phyloP scores from a whole-genome alignment of 805 yeast species.

The Teunomyces panamensis region DNA sequence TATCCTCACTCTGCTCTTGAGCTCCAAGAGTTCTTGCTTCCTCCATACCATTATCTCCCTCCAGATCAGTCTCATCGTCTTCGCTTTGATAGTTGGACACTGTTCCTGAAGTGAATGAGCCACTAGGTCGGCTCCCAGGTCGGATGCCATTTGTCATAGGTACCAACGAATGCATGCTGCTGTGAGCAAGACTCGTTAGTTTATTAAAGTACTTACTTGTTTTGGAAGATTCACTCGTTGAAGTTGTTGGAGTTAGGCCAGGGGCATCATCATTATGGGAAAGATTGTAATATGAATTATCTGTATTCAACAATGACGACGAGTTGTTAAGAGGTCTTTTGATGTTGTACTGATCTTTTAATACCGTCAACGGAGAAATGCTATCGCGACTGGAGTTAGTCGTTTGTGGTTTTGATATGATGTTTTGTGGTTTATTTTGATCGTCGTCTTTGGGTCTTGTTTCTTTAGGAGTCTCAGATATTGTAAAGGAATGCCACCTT shows the following conservation, averaged over 20 bases:
- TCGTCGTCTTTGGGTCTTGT: neutral
- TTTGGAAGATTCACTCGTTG: neutral
- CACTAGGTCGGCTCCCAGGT: neutral
- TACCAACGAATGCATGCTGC: conserved; percentile 15
- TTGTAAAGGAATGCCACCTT: conserved; percentile 11
- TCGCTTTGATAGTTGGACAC: conserved; percentile 23
- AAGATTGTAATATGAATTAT: conserved; percentile 16
- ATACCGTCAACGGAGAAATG: conserved; percentile 26
- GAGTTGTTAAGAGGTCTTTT: conserved; percentile 14
- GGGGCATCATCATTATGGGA: neutral
- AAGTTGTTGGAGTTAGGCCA: neutral
- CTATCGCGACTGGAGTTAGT: conserved; percentile 7
- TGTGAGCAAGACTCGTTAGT: conserved; percentile 13
- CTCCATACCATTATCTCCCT: neutral
- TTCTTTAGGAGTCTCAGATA: neutral
- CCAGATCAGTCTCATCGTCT: conserved; percentile 7
- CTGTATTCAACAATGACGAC: conserved; percentile 12
- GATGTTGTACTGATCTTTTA: conserved; percentile 26
- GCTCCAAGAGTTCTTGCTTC: neutral
- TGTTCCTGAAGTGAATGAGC: conserved; percentile 3
- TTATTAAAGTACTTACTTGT: conserved; percentile 4
- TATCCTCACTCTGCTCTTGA: conserved; percentile 1
- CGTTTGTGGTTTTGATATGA: neutral
- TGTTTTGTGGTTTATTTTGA: neutral
- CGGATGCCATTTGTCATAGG: conserved; percentile 8